These are phyloP conservation scores for Globisporangium iwayamae DNA, from an alignment of 352 stramenopile genomes.

Conservation along the genomic window DNA sequence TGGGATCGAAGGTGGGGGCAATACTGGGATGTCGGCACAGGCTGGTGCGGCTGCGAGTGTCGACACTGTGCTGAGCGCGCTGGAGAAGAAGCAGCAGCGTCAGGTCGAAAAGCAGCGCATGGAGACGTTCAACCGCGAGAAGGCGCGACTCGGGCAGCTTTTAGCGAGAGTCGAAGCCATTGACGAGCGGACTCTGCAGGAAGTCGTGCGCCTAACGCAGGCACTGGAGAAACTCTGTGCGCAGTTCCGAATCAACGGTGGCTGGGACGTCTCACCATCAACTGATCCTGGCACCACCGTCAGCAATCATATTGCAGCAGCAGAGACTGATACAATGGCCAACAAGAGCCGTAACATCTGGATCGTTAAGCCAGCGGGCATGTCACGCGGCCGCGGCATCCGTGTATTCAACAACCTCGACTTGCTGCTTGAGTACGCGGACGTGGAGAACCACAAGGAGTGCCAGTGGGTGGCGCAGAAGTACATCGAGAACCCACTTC, in stretches of 20 bases:
- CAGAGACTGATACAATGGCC: background rate
- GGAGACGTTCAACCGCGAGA: conserved; percentile 55
- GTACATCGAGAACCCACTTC: conserved; percentile 87
- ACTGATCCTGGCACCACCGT: background rate
- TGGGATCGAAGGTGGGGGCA: conserved; percentile 10
- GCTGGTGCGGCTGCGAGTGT: conserved; percentile 15
- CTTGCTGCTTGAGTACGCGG: conserved; percentile 76
- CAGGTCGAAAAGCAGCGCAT: conserved; percentile 30
- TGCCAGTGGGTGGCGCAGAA: conserved; percentile 87
- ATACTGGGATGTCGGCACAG: background rate
- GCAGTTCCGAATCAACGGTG: conserved; percentile 77
- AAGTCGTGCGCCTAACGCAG: conserved; percentile 29
- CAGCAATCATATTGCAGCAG: conserved; percentile 4
- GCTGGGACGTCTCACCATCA: conserved; percentile 25
- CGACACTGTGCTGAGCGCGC: conserved; percentile 44
- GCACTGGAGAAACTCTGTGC: conserved; percentile 44
- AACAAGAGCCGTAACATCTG: conserved; percentile 80
- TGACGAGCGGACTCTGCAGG: conserved; percentile 15
- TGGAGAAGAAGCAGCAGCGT: conserved; percentile 49
- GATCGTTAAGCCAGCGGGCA: conserved; percentile 92
- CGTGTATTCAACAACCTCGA: conserved; percentile 84
- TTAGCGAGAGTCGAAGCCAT: conserved; percentile 39
- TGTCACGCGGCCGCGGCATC: conserved; percentile 85
- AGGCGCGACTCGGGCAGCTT: conserved; percentile 45
- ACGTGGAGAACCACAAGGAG: conserved; percentile 86